Base-by-base conservation (phyloP, 208 protist species). In the Borovskyia barvae region DNA sequence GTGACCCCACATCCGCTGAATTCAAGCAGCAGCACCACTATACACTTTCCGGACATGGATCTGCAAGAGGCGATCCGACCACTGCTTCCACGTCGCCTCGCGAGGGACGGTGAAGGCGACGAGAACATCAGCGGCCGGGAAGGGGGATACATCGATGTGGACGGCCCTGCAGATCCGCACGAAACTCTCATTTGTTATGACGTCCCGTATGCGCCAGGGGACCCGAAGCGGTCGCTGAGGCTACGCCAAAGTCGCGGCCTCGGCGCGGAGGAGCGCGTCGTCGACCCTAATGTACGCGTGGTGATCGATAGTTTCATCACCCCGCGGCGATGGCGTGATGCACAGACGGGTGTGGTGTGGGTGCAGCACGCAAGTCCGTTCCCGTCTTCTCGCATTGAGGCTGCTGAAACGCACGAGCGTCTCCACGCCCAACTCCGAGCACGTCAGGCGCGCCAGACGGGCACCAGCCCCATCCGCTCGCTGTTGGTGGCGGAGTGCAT, bases 271-370 rank as follows among this genome's bases (percentile, higher is more conserved):
- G 68, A 75, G 54, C 56, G 55, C 32, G 56, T 37, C 25, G 81
- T 89, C 11, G 84, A 92, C 55, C 77, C 79, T 0, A 95, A 95
- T 51, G 82, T 93, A 33, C 82, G 89, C 12, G 60, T 92, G 22
- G 73, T 95, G 25, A 64, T 95, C 2, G 89, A 95, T 48, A 74
- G 70, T 46, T 92, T 93, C 72, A 89, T 95, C 69, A 72, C 77
- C 19, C 89, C 89, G 9, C 82, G 86, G 22, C 76, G 82, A 9
- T 95, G 89, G 86, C 30, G 30, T 1, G 82, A 94, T 22, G 42
- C 75, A 22, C 54, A 49, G 28, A 82, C 35, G 4, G 77, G 72
- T 2, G 74, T 87, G 14, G 58, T 82, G 22, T 93, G 85, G 89
- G 83, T 91, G 42, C 89, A 95, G 53, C 89, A 95, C 79, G 89